Percentiles rank a stretch among this genome's conserved stretches.
Conservation (phyloP, 805 yeast genomes). For the Debaryomyces castellii region DNA sequence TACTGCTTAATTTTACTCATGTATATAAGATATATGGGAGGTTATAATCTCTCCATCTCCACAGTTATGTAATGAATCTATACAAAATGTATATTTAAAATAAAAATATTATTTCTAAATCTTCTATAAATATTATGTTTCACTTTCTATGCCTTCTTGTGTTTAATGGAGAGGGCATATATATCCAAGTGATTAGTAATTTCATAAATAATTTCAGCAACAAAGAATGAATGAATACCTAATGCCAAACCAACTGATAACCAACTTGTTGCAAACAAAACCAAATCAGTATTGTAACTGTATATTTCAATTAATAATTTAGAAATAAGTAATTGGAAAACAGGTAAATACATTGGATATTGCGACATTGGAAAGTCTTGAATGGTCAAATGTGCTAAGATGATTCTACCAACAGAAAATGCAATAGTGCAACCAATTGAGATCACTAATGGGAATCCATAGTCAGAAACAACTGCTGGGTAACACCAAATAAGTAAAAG, state of each 20-base stretch:
- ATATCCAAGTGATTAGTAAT: constrained; percentile 82
- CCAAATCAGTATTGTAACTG: constrained; percentile 37
- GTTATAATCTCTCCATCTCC: constrained; percentile 1
- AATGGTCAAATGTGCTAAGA: constrained; percentile 78
- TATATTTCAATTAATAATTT: constrained; percentile 34
- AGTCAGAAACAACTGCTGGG: constrained; percentile 48
- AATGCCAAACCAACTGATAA: constrained; percentile 64
- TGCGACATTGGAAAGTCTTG: constrained; percentile 76
- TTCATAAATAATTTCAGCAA: constrained; percentile 75
- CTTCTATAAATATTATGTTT: neutral
- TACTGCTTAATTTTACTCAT: constrained; percentile 17
- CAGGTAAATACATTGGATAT: constrained; percentile 68
- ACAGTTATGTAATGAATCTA: constrained; percentile 7
- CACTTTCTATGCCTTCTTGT: constrained; percentile 51
- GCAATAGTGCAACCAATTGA: constrained; percentile 79
- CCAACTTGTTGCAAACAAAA: constrained; percentile 58
- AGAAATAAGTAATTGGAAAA: constrained; percentile 42
- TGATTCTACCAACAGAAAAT: constrained; percentile 86
- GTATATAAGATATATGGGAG: constrained; percentile 8
- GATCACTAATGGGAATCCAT: constrained; percentile 57
- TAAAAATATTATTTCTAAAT: constrained; percentile 1
- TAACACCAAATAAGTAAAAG: constrained; percentile 47
- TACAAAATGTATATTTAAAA: neutral
- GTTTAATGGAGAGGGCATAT: constrained; percentile 80
- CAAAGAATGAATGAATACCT: constrained; percentile 69